A percentile compares a stretch with the other conserved stretches of the same genome.
Evolutionary conservation across 106 monocot species (phyloP).

Genomic region (Acorus gramineus): DNA sequence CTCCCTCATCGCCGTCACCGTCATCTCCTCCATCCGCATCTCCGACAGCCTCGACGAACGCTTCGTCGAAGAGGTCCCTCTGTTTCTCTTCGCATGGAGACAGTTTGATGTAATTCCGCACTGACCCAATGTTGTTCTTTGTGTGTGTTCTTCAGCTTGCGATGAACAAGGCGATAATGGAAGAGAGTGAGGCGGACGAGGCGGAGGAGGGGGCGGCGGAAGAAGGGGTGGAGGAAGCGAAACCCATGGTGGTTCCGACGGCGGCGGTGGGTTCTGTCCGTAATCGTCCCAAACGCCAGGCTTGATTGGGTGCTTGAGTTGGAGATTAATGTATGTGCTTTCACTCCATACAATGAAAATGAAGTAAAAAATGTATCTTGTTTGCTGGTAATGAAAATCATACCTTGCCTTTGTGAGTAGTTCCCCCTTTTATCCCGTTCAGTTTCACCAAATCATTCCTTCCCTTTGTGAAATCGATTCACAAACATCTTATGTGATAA

Average conservation of each 20-base stretch:
- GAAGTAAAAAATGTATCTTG: no score
- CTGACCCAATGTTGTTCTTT: background rate
- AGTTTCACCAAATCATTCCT: no score
- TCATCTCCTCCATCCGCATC: constrained; percentile 57
- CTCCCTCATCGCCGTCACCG: constrained; percentile 70
- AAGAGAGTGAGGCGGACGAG: constrained; percentile 26
- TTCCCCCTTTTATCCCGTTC: no score
- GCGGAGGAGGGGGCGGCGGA: constrained; percentile 1
- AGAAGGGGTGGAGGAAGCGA: constrained; percentile 8
- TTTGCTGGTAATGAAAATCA: no score
- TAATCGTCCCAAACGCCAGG: constrained; percentile 35
- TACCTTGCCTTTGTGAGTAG: no score
- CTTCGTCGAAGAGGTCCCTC: constrained; percentile 61
- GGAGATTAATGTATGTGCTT: no score
- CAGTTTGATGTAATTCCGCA: constrained; percentile 3
- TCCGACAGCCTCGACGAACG: constrained; percentile 64
- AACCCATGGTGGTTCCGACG: background rate
- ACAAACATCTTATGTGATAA: no score
- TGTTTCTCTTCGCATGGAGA: constrained; percentile 7
- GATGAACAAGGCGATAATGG: constrained; percentile 40
- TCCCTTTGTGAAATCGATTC: no score
- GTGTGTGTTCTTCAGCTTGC: constrained; percentile 23
- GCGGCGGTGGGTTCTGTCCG: constrained; percentile 11
- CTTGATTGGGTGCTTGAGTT: no score
- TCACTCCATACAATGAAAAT: no score